Base-by-base conservation (phyloP, 768 basidiomycete genomes). In the Tulasnella sp. region DNA sequence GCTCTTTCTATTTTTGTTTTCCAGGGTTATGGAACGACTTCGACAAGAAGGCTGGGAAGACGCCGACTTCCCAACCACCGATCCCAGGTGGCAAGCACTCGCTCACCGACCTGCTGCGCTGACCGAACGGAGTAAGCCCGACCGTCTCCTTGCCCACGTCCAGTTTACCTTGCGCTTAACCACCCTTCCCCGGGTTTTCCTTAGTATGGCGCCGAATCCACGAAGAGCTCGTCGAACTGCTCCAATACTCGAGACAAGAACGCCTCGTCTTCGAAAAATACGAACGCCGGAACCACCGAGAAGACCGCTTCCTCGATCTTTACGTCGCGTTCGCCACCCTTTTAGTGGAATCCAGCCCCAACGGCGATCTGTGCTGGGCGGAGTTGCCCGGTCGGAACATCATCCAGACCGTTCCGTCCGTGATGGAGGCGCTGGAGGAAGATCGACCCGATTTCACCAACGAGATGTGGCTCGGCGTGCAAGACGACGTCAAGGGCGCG, bases 191-290 rank as follows among this genome's bases (percentile, higher is more conserved):
- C n/a, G n/a, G n/a, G n/a, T n/a, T 14, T 8, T 21, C 24, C 71
- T 31, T 71, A 80, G 79, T 80, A 31, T 80, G 79, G 79, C 48
- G 71, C n/a, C 76, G 78, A 38, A 79, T 80, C 19, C 42, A 78
- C 38, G 80, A 80, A 9, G 71, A 44, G 31, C 78, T 80, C 44
- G 56, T 58, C 4, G 36, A 42, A 31, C 74, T 80, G 6, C 78
- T 80, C 6, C 34, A 80, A 79, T 27, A 2, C 40, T 36, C 36
- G 1, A 46, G 62, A 42, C 19, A 62, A 42, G 27, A 78, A 18
- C 76, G 79, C 36, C 79, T 80, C 52, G 10, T 56, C 12, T 39
- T 38, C 21, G 79, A 80, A 72, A 80, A 79, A 68, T 31, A 34
- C 36, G 78, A 31, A n/a, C 76, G 79, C 24, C 24, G 31, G 4